Evolutionary conservation across 2,329 filamentous ascomycete species (phyloP).

Genomic region (Microsporum canis): DNA sequence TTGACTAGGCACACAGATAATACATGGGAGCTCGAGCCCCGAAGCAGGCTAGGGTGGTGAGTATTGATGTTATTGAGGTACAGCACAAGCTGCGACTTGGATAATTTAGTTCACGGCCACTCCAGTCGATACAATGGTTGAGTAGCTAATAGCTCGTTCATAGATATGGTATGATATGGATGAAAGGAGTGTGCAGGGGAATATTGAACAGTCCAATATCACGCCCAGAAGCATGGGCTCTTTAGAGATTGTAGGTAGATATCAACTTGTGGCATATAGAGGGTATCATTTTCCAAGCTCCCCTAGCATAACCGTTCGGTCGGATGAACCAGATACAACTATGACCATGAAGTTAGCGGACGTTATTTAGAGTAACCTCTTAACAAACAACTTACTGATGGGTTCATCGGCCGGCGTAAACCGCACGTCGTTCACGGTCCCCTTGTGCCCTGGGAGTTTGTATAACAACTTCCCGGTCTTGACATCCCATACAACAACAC

Average conservation of each 20-base stretch:
- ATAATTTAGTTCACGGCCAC: no score
- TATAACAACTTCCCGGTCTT: constrained; percentile 83
- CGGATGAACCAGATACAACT: constrained; percentile 87
- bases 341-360: constrained; percentile 4
- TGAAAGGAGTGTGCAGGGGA: neutral
- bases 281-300: constrained; percentile 57
- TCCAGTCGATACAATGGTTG: no score
- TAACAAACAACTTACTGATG: constrained; percentile 57
- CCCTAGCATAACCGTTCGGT: constrained; percentile 71
- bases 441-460: constrained; percentile 91
- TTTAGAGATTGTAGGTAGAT: neutral
- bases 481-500: constrained; percentile 80
- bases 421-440: constrained; percentile 86
- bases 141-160: no score
- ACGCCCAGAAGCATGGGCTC: neutral
- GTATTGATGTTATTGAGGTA: no score
- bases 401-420: constrained; percentile 78
- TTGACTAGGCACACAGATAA: no score
- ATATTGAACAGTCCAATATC: neutral
- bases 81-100: no score
- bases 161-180: no score
- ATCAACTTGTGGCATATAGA: neutral
- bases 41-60: no score
- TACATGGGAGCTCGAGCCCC: no score
- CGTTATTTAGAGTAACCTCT: constrained; percentile 14